Evolutionary conservation across 352 stramenopile species (phyloP).

Genomic region (Detonula confervacea): DNA sequence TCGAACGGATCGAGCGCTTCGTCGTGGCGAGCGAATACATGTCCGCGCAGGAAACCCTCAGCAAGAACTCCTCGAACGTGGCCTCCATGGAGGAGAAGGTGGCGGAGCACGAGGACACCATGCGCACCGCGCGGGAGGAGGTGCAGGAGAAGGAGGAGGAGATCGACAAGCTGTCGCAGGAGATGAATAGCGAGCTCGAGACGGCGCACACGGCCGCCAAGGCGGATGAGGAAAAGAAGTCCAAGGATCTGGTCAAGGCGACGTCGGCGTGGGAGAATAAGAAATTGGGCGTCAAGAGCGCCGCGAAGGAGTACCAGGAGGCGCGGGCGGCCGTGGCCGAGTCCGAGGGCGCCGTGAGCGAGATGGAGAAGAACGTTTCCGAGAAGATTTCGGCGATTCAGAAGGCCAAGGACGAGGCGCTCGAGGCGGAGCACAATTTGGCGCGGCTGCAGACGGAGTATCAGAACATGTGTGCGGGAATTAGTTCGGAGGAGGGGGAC

Average conservation of each 20-base stretch:
- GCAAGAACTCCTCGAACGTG: constrained; percentile 74
- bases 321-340: constrained; percentile 64
- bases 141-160: constrained; percentile 89
- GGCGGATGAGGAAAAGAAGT: constrained; percentile 76
- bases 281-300: constrained; percentile 65
- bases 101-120: constrained; percentile 85
- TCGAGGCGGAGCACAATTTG: constrained; percentile 80
- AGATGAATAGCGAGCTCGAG: constrained; percentile 76
- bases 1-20: constrained; percentile 96
- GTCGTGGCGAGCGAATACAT: constrained; percentile 96
- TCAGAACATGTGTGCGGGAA: constrained; percentile 88
- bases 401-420: constrained; percentile 81
- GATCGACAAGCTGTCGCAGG: constrained; percentile 85
- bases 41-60: constrained; percentile 89
- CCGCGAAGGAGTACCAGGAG: constrained; percentile 72
- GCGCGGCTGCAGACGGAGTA: constrained; percentile 80
- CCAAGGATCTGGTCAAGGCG: constrained; percentile 87
- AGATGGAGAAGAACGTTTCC: constrained; percentile 89
- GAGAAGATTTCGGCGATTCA: constrained; percentile 81
- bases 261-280: constrained; percentile 87
- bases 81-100: constrained; percentile 88
- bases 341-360: constrained; percentile 83
- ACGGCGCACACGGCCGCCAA: constrained; percentile 64
- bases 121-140: constrained; percentile 72
- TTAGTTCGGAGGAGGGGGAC: constrained; percentile 78